A percentile compares a stretch with the other conserved stretches of the same genome.
Conservation (phyloP, 768 basidiomycete genomes). For the Leucocoprinus birnbaumii region DNA sequence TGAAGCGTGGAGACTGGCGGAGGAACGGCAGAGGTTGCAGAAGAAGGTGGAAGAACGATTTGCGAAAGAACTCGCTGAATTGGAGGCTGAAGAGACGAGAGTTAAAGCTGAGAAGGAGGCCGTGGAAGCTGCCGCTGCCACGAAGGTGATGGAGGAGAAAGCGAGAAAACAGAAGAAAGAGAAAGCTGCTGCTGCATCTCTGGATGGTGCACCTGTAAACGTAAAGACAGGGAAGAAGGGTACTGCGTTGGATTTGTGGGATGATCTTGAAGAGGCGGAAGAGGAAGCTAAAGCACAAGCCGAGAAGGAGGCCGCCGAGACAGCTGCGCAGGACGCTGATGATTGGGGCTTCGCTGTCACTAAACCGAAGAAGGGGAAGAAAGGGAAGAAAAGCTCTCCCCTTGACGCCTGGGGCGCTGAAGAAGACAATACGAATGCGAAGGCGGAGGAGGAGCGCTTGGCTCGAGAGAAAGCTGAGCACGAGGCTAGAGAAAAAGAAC, state of each 20-base stretch:
- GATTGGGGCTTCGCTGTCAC: not conserved
- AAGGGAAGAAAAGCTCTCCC: conserved; percentile 1
- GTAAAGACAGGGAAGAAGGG: conserved; percentile 7
- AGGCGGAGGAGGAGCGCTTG: conserved; percentile 14
- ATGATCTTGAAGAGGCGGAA: conserved; percentile 1
- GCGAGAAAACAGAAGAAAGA: conserved; percentile 1
- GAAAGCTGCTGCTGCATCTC: conserved; percentile 7
- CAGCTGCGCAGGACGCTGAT: not conserved
- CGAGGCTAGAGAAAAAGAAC: conserved; percentile 6
- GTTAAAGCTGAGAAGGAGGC: not conserved
- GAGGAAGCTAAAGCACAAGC: not conserved
- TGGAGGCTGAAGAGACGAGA: not conserved
- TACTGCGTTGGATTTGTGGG: not conserved
- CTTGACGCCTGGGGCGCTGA: conserved; percentile 1
- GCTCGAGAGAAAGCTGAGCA: conserved; percentile 4
- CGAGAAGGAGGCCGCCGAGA: conserved; percentile 4
- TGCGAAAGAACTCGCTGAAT: no score
- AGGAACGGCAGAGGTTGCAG: not conserved
- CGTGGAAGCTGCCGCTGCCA: not conserved
- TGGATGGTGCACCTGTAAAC: not conserved
- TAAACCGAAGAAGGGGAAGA: conserved; percentile 3
- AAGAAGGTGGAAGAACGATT: not conserved
- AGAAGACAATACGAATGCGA: conserved; percentile 10
- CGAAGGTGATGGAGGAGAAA: not conserved
- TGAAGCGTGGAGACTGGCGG: not conserved